These are phyloP conservation scores for Debaryomyces maramus DNA, from an alignment of 805 yeast species.

Conservation along the genomic window DNA sequence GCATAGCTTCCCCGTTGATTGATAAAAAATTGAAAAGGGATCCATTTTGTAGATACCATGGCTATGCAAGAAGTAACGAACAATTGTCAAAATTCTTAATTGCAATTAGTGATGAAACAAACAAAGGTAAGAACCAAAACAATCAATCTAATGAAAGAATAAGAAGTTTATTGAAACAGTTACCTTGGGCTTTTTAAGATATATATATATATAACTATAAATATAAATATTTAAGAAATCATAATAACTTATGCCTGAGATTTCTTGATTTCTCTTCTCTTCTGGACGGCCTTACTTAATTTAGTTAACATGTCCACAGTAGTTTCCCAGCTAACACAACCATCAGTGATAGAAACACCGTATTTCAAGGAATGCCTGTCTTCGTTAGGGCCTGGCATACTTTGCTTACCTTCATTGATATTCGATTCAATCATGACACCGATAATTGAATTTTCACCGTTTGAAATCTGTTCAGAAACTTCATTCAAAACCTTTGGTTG, in stretches of 20 bases:
- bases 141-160: conserved; percentile 8
- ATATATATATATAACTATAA: neutral
- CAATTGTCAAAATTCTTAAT: conserved; percentile 15
- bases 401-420: conserved; percentile 88
- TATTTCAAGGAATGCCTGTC: conserved; percentile 66
- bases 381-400: conserved; percentile 57
- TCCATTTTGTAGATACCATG: conserved; percentile 49
- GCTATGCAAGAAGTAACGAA: conserved; percentile 32
- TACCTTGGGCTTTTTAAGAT: conserved; percentile 8
- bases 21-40: conserved; percentile 55
- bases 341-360: conserved; percentile 97
- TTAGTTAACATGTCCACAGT: conserved; percentile 79
- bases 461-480: conserved; percentile 78
- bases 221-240: conserved; percentile 1
- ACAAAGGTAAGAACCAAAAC: neutral
- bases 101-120: conserved; percentile 10
- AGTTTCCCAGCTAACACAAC: conserved; percentile 90
- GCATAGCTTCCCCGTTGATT: conserved; percentile 43
- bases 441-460: conserved; percentile 76
- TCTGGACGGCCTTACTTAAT: conserved; percentile 79
- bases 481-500: conserved; percentile 89
- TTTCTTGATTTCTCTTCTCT: conserved; percentile 57
- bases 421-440: conserved; percentile 97
- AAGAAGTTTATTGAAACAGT: conserved; percentile 4
- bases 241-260: conserved; percentile 6